A percentile compares a stretch with the other conserved stretches of the same genome.
Conservation (phyloP, 495 filamentous ascomycete genomes). For the Neurospora sp. region DNA sequence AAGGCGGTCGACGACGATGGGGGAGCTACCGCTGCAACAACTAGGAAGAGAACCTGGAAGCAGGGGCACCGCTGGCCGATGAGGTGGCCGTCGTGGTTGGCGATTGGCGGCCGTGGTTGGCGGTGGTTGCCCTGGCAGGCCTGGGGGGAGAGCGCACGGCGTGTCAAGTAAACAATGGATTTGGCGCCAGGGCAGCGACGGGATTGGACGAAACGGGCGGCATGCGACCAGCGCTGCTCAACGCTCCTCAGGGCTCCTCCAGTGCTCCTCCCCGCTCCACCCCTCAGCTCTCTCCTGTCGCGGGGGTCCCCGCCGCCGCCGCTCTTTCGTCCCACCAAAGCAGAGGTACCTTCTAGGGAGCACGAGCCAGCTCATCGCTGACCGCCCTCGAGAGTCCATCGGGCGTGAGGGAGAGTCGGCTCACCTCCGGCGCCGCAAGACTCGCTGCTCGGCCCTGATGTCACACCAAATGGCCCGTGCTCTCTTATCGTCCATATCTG, state of each 20-base stretch:
- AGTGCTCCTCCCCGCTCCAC: not conserved
- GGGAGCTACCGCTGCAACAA: not conserved
- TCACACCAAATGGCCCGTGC: constrained; percentile 9
- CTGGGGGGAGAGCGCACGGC: not conserved
- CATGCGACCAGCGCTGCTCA: not conserved
- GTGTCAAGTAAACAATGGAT: not conserved
- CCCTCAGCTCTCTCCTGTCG: not conserved
- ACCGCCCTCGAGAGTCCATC: not conserved
- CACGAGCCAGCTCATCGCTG: not conserved
- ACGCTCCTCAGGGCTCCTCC: not conserved
- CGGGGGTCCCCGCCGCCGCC: no score
- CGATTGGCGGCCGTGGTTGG: not conserved
- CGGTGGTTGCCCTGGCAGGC: not conserved
- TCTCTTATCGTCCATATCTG: not conserved
- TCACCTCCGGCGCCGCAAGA: not conserved
- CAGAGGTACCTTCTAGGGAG: not conserved
- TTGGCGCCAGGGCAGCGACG: not conserved
- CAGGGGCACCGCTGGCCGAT: not conserved
- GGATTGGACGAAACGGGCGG: not conserved
- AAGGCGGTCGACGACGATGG: not conserved
- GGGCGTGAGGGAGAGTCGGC: not conserved
- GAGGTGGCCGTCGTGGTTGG: not conserved
- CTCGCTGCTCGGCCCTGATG: constrained; percentile 3
- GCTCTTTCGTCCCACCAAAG: not conserved
- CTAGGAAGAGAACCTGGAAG: not conserved